Conservation (phyloP, 2,329 filamentous ascomycete genomes). For the Diaporthe citri region DNA sequence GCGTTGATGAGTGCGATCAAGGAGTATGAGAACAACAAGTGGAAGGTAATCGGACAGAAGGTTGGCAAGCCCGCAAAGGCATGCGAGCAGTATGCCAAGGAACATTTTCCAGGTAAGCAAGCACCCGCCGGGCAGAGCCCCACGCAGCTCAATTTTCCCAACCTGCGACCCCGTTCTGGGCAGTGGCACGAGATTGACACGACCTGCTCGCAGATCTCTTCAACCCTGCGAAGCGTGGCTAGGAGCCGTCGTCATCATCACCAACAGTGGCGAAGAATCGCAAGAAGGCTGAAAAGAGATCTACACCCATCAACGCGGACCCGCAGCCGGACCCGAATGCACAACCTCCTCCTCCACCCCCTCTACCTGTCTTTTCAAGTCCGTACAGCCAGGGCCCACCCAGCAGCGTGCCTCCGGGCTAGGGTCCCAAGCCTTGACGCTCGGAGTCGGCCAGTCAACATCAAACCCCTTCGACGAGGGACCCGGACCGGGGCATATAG, state of each 20-base stretch:
- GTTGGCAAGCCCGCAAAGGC: conserved; percentile 97
- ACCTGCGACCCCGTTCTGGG: not conserved
- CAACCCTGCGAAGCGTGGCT: conserved; percentile 55
- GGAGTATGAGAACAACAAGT: conserved; percentile 98
- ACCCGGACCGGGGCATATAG: not conserved
- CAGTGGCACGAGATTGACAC: not conserved
- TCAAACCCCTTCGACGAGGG: not conserved
- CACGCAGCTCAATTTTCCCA: not conserved
- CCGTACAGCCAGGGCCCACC: conserved; percentile 5
- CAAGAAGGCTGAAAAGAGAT: not conserved
- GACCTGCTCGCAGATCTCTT: conserved; percentile 52
- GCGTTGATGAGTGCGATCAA: conserved; percentile 94
- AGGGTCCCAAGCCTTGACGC: not conserved
- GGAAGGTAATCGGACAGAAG: conserved; percentile 97
- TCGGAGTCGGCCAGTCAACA: not conserved
- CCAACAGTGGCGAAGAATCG: conserved; percentile 5
- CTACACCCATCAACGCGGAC: not conserved
- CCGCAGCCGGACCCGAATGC: not conserved
- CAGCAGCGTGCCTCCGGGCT: not conserved
- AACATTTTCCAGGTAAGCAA: conserved; percentile 78
- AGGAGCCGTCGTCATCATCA: not conserved
- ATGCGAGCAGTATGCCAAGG: conserved; percentile 89
- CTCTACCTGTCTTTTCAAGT: conserved; percentile 14
- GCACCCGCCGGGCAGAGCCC: not conserved
- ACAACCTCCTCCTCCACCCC: not conserved